Evolutionary conservation across 371 early-diverging fungal genomes (phyloP), one percentile per base, ranked within the genome.

Genomic region (Apophysomyces trapeziformis): DNA sequence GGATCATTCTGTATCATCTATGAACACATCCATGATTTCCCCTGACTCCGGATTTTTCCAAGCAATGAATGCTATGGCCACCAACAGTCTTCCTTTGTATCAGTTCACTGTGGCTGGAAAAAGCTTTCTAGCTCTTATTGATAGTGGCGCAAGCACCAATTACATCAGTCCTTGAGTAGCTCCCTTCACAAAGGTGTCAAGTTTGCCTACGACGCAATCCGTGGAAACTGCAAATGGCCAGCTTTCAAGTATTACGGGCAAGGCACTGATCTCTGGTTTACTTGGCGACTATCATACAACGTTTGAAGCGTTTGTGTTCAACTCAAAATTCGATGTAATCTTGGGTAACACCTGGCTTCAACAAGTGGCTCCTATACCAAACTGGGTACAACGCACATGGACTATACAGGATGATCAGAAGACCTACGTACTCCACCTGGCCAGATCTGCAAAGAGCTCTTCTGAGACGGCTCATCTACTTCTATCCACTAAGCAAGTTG

Each of bases 321-420:
- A 45, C 5, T 45, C 45, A 7, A 45, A 45, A 6, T 45, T 45
- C 7, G 43, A 45, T 6, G 1, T 45, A 2, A 45, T 45, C 1
- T 1, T 45, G 45, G 45, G 13, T 12, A 45, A 50, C n/a, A 46
- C 50, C n/a, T 65, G 60, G 60, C 32, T 65, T 36, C 41, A 60
- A n/a, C 38, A 47, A 4, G 45, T 12, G 2, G 1, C 12, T 45
- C 45, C 45, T 5, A 45, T 6, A 6, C 45, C 45, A 11, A 45
- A 45, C 13, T 45, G 45, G 45, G 1, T 6, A 1, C 1, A 45
- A 1, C 12, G 1, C 12, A 45, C 45, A 45, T 45, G 12, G 45
- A 45, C 45, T 0, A 45, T 45, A 5, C 11, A 45, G 7, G 45
- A 45, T 12, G 12, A 12, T 6, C 5, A 16, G 11, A 0, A 45